phyloP scores from a whole-genome alignment of 768 basidiomycete genomes.

The Lyophyllum shimeji region DNA sequence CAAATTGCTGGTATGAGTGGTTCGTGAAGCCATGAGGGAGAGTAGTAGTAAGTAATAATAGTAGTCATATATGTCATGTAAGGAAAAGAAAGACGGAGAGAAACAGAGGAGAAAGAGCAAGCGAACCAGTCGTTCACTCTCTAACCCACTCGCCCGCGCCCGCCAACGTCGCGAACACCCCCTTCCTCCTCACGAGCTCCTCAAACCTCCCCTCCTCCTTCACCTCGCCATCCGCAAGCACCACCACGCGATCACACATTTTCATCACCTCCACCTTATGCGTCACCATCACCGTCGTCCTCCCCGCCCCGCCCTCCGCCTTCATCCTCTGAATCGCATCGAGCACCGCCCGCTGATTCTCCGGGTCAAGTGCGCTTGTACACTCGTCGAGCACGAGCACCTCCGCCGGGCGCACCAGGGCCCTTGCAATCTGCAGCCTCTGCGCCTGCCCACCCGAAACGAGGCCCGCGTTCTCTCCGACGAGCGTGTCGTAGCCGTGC shows the following conservation, averaged over 20 bases:
- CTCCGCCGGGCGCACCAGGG: slow-evolving; percentile 70
- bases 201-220: slow-evolving; percentile 81
- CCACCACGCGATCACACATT: slow-evolving; percentile 87
- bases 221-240: slow-evolving; percentile 74
- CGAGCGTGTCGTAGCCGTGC: slow-evolving; percentile 80
- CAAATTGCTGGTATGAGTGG: slow-evolving; percentile 7
- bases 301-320: slow-evolving; percentile 51
- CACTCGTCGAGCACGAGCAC: slow-evolving; percentile 93
- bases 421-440: slow-evolving; percentile 87
- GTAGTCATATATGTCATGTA: background rate
- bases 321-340: slow-evolving; percentile 31
- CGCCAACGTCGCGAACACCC: slow-evolving; percentile 76
- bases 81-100: background rate
- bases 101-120: background rate
- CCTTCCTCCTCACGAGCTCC: slow-evolving; percentile 61
- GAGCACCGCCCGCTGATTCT: slow-evolving; percentile 81
- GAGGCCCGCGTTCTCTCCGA: slow-evolving; percentile 90
- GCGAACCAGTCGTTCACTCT: slow-evolving; percentile 12
- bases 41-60: slow-evolving; percentile 7
- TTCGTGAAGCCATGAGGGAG: background rate
- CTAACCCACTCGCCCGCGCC: slow-evolving; percentile 50
- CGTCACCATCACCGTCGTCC: slow-evolving; percentile 90
- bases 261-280: slow-evolving; percentile 91
- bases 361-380: slow-evolving; percentile 86
- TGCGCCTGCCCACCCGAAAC: slow-evolving; percentile 96